Evolutionary conservation across 2,329 filamentous ascomycete genomes (phyloP).

Genomic region (Diaporthe vexans): DNA sequence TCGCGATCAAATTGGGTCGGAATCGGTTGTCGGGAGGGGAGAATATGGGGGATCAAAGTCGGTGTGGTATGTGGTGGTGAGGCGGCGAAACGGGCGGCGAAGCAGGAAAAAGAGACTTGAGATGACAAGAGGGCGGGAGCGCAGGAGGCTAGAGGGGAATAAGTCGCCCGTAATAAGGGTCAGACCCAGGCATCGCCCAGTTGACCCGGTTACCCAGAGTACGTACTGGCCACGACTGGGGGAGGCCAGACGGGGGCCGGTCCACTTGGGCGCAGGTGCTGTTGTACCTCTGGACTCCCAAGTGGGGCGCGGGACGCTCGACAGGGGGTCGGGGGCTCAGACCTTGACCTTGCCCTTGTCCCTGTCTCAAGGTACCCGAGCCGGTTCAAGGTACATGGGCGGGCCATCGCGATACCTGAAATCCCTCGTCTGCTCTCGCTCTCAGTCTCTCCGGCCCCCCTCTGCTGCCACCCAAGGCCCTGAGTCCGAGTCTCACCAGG

Average conservation of each 20-base stretch:
- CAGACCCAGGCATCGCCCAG: conserved; percentile 34
- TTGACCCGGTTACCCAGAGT: conserved; percentile 28
- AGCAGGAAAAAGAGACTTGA: conserved; percentile 37
- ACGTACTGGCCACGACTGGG: conserved; percentile 28
- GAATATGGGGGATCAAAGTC: conserved; percentile 32
- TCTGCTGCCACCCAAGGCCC: too few relatives aligned
- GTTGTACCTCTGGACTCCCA: conserved; percentile 27
- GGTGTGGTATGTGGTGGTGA: conserved; percentile 24
- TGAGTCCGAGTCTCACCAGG: conserved; percentile 23
- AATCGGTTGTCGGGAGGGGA: conserved; percentile 29
- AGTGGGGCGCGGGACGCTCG: conserved; percentile 17
- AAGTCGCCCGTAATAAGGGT: conserved; percentile 40
- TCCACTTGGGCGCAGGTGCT: conserved; percentile 30
- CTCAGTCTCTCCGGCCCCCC: background rate
- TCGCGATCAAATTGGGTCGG: conserved; percentile 35
- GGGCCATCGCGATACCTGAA: conserved; percentile 3
- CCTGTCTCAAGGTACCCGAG: conserved; percentile 28
- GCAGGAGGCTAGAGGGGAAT: conserved; percentile 42
- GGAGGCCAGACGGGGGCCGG: conserved; percentile 3
- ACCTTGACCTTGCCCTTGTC: conserved; percentile 23
- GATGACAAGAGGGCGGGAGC: conserved; percentile 40
- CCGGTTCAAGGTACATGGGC: conserved; percentile 10
- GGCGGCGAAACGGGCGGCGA: conserved; percentile 35
- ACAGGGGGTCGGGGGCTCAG: conserved; percentile 19
- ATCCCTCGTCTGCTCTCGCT: background rate